These are phyloP conservation scores for Gentiana macrophylla DNA, from an alignment of 257 asterid species.

Conservation along the genomic window DNA sequence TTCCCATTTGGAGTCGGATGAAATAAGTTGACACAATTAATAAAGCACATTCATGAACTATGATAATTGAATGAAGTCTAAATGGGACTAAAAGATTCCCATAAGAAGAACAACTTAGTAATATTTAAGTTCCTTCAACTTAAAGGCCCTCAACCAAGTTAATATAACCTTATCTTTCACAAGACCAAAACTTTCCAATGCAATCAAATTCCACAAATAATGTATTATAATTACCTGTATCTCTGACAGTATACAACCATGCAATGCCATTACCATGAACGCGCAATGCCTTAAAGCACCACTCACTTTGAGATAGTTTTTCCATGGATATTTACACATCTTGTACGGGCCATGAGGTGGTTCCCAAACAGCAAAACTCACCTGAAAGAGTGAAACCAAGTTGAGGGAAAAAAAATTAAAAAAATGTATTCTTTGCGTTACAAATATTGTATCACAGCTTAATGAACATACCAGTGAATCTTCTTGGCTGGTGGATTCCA, in stretches of 20 bases:
- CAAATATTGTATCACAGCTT: neutral
- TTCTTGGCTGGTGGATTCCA: constrained; percentile 63
- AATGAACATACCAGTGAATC: constrained; percentile 39
- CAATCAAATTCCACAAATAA: neutral
- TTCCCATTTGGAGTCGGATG: no score
- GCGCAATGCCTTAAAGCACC: constrained; percentile 67
- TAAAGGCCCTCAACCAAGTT: no score
- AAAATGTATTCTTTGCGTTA: neutral
- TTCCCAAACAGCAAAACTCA: constrained; percentile 68
- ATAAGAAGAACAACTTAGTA: no score
- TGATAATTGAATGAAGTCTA: no score
- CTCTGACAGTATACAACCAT: constrained; percentile 79
- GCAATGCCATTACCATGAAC: constrained; percentile 74
- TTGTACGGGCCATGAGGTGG: constrained; percentile 74
- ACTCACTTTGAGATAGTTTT: constrained; percentile 45
- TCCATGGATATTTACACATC: constrained; percentile 48
- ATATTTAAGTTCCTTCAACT: no score
- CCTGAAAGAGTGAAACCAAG: constrained; percentile 20
- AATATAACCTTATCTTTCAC: no score
- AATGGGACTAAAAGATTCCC: no score
- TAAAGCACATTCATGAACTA: no score
- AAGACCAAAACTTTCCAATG: no score
- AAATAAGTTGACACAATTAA: no score
- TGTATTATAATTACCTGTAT: constrained; percentile 39
- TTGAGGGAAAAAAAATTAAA: neutral